phyloP scores from a whole-genome alignment of 2,329 filamentous ascomycete genomes.

The Mariannaea elegans region DNA sequence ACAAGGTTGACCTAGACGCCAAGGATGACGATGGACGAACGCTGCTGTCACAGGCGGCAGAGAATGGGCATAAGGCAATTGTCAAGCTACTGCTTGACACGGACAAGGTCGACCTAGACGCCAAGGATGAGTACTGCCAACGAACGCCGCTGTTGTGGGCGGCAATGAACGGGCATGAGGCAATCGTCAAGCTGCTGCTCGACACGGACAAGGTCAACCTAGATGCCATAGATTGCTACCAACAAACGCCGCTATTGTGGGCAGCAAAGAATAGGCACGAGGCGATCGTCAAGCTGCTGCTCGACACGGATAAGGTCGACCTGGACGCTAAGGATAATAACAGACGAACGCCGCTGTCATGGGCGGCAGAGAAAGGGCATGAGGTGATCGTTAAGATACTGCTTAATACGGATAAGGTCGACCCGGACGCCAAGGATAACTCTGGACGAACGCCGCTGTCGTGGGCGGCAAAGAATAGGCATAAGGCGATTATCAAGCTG shows the following conservation, averaged over 20 bases:
- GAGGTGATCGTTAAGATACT: constrained; percentile 19
- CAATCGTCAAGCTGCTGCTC: neutral
- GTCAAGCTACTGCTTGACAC: neutral
- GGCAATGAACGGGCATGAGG: neutral
- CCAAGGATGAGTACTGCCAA: neutral
- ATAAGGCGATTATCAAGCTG: constrained; percentile 23
- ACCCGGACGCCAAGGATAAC: neutral
- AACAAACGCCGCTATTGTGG: neutral
- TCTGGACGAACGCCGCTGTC: neutral
- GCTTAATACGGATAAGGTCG: neutral
- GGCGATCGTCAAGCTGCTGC: neutral
- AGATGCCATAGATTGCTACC: neutral
- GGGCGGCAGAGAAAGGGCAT: neutral
- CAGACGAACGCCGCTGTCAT: neutral
- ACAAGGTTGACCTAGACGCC: neutral
- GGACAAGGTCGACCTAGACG: neutral
- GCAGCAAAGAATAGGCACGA: neutral
- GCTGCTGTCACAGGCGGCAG: neutral
- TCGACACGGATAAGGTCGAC: neutral
- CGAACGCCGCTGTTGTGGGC: neutral
- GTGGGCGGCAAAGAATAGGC: neutral
- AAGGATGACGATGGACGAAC: neutral
- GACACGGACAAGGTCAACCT: neutral
- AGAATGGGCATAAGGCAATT: no score
- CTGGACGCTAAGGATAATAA: neutral